Evolutionary conservation across 1,284 basidiomycete species (phyloP).

Genomic region (Pseudozyma flocculosa): DNA sequence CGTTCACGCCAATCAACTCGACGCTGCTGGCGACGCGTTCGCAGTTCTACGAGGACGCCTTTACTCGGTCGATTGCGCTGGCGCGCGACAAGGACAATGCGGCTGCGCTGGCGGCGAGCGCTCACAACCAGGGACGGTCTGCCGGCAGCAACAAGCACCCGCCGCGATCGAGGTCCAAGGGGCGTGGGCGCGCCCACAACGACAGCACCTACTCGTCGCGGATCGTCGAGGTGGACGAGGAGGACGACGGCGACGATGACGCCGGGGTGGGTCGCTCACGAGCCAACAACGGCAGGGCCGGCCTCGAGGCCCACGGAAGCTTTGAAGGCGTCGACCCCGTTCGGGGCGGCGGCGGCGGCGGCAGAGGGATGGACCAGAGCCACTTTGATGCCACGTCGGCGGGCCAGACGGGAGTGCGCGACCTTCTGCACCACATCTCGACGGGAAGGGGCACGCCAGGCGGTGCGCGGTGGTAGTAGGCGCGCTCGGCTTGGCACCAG

Average conservation of each 20-base stretch:
- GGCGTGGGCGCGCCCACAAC: background rate
- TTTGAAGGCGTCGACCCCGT: no score
- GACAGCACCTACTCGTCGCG: background rate
- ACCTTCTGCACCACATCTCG: conserved; percentile 33
- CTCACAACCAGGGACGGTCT: background rate
- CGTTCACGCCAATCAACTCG: conserved; percentile 13
- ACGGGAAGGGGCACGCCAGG: conserved; percentile 15
- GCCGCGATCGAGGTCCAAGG: background rate
- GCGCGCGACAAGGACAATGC: conserved; percentile 10
- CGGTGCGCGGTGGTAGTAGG: conserved; percentile 21
- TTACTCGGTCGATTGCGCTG: conserved; percentile 11
- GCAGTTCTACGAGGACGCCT: conserved; percentile 20
- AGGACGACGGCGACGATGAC: background rate
- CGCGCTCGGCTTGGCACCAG: no score
- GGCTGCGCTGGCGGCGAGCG: conserved; percentile 4
- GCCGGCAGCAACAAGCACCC: background rate
- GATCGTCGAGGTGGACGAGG: background rate
- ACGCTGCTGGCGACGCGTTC: conserved; percentile 10
- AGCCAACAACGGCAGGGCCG: background rate
- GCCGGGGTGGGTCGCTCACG: background rate
- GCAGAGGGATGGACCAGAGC: conserved; percentile 1
- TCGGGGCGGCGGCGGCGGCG: no score
- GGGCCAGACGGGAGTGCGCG: conserved; percentile 25
- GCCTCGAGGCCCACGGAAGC: no score
- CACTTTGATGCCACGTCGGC: background rate